These are phyloP conservation scores for Glycine tomentella DNA, from an alignment of 306 rosid genomes.

Conservation along the genomic window DNA sequence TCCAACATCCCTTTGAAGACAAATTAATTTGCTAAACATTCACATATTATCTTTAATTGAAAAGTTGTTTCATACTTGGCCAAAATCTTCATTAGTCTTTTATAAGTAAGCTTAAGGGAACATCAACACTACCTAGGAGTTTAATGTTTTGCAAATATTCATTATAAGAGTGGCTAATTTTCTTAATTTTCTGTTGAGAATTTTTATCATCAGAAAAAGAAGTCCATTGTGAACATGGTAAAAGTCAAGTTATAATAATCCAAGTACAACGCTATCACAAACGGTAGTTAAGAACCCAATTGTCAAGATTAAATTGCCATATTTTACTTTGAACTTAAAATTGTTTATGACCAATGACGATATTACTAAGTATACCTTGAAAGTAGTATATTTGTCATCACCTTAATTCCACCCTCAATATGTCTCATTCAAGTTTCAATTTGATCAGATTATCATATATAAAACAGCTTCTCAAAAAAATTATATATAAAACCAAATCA, in stretches of 20 bases:
- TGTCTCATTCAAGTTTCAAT: constrained; percentile 23
- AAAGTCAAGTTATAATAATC: background rate
- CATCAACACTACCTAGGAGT: too few relatives aligned
- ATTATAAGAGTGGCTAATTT: too few relatives aligned
- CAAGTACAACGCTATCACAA: background rate
- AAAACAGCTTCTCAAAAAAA: too few relatives aligned
- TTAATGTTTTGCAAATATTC: background rate
- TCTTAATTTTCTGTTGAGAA: background rate
- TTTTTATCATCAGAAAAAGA: background rate
- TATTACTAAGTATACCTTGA: background rate
- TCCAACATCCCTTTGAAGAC: too few relatives aligned
- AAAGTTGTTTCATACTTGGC: too few relatives aligned
- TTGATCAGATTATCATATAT: background rate
- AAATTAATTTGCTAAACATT: too few relatives aligned
- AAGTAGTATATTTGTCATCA: constrained; percentile 11
- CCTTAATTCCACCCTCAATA: background rate
- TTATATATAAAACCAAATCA: background rate
- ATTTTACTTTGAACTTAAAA: background rate
- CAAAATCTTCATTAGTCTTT: too few relatives aligned
- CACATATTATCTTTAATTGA: too few relatives aligned
- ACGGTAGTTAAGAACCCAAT: background rate
- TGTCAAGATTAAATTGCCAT: background rate
- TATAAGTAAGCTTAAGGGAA: too few relatives aligned
- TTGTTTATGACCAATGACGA: background rate
- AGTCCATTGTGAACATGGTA: background rate